Conservation (phyloP, 176 grass and related monocot genomes). For the Hordeum vulgare region DNA sequence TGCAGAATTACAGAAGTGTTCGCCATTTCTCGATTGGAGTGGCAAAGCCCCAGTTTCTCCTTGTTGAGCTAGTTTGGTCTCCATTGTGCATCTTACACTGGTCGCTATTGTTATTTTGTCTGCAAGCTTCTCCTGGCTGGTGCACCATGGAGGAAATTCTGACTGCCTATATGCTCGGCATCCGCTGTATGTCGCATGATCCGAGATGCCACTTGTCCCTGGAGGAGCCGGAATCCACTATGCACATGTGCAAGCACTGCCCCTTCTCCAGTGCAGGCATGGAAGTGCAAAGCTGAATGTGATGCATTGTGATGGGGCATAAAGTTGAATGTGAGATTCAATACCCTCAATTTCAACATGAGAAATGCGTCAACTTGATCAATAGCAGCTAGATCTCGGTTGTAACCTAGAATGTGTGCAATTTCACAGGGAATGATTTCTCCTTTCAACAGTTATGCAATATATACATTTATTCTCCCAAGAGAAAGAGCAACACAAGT, state of each 20-base stretch:
- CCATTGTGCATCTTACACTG: background rate
- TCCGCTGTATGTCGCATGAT: no score
- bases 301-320: background rate
- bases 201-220: no score
- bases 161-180: no score
- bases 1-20: background rate
- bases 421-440: background rate
- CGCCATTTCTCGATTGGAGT: background rate
- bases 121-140: background rate
- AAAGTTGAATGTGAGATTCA: conserved; percentile 29
- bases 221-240: no score
- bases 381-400: conserved; percentile 49
- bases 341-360: conserved; percentile 66
- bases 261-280: no score
- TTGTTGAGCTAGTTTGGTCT: background rate
- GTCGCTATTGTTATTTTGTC: background rate
- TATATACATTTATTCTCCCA: background rate
- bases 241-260: no score
- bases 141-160: no score
- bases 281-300: background rate
- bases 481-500: background rate
- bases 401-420: background rate
- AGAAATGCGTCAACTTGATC: conserved; percentile 63
- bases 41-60: background rate
- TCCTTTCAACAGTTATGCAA: background rate